Conservation (phyloP, 1,284 basidiomycete species). For the Mycosarcoma mackinlayi region DNA sequence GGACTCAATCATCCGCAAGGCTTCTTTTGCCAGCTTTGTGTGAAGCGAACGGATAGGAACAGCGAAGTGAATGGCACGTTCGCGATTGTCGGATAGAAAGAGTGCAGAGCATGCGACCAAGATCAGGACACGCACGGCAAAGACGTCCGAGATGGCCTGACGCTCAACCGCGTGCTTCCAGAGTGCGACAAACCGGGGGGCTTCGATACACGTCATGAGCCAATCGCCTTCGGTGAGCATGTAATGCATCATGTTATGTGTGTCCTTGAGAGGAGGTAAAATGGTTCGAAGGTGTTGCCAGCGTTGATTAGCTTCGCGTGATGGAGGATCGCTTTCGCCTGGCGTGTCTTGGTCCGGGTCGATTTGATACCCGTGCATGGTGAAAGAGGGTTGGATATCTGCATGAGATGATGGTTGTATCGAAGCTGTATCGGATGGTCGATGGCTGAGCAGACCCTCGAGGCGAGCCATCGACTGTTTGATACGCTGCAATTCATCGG, state of each 20-base stretch:
- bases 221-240: constrained; percentile 30
- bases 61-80: constrained; percentile 19
- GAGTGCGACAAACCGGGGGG: constrained; percentile 26
- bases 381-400: background rate
- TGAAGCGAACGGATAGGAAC: constrained; percentile 31
- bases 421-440: too few relatives aligned
- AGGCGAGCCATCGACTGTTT: constrained; percentile 27
- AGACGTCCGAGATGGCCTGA: constrained; percentile 31
- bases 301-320: constrained; percentile 10
- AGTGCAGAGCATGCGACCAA: constrained; percentile 20
- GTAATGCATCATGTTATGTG: constrained; percentile 31
- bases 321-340: constrained; percentile 18
- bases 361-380: constrained; percentile 3
- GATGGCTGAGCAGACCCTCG: constrained; percentile 17
- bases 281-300: constrained; percentile 25
- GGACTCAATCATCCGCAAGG: constrained; percentile 17
- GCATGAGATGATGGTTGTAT: too few relatives aligned
- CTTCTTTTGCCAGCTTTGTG: constrained; percentile 28
- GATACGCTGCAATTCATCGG: constrained; percentile 20
- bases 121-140: constrained; percentile 19
- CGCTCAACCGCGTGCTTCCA: constrained; percentile 25
- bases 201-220: constrained; percentile 19
- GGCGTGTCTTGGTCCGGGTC: constrained; percentile 11
- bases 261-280: constrained; percentile 34
- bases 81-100: constrained; percentile 27